A percentile compares a stretch with the other conserved stretches of the same genome.
These are phyloP conservation scores for Geosiphon pyriformis DNA, from an alignment of 192 early-diverging fungal species.

Conservation along the genomic window DNA sequence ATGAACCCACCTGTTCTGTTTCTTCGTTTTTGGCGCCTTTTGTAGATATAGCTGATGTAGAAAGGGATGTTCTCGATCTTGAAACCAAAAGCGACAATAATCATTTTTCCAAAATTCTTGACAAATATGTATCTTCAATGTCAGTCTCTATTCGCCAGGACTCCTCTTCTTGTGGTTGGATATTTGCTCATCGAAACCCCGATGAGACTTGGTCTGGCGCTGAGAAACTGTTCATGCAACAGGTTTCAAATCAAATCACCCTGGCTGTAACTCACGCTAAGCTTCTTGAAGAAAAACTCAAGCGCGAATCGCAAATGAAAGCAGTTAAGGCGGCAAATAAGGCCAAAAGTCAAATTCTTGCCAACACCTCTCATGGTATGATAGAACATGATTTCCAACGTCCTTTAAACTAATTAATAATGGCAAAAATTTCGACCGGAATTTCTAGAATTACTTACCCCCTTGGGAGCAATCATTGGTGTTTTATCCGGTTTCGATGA, in stretches of 20 bases:
- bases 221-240: slow-evolving; percentile 37
- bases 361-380: slow-evolving; percentile 37
- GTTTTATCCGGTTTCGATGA: slow-evolving; percentile 38
- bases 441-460: slow-evolving; percentile 23
- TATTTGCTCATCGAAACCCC: slow-evolving; percentile 26
- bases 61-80: background rate
- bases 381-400: background rate
- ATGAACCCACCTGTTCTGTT: too few species aligned
- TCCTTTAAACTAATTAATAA: too few species aligned
- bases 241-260: too few species aligned
- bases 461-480: slow-evolving; percentile 40
- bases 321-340: slow-evolving; percentile 37
- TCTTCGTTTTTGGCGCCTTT: too few species aligned
- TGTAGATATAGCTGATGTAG: background rate
- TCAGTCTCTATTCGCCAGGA: slow-evolving; percentile 29
- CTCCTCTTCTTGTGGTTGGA: slow-evolving; percentile 38
- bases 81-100: background rate
- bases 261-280: slow-evolving; percentile 37
- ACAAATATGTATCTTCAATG: slow-evolving; percentile 31
- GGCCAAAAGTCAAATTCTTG: slow-evolving; percentile 37
- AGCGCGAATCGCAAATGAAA: slow-evolving; percentile 36
- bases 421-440: too few species aligned
- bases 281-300: slow-evolving; percentile 34
- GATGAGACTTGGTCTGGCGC: too few species aligned
- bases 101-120: slow-evolving; percentile 24